Evolutionary conservation across 1,139 yeast species (phyloP), one percentile per base, ranked within the genome.

Genomic region (Hyphopichia fennica): DNA sequence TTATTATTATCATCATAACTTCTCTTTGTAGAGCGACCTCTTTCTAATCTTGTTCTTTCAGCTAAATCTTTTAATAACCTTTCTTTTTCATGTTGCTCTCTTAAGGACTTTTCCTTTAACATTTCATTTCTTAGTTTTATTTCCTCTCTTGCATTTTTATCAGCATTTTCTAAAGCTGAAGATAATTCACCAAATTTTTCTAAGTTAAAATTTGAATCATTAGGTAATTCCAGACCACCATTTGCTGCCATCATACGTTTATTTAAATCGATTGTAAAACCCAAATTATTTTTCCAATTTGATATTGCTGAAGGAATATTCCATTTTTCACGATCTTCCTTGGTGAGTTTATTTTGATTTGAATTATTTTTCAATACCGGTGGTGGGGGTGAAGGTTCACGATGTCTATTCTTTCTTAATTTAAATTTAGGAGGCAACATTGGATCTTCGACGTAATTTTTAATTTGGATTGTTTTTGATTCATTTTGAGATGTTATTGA

Each of bases 211-310:
- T 66, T 66, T 38, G 41, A 6, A 37, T 49, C 61, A 3, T 51
- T 47, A 0, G 51, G 34, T 3, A 44, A 50, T 14, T 44, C 45
- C 6, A 56, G 41, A 2, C 63, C 67, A 1, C 81, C 82, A 47
- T 77, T 81, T 8, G 84, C 64, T 3, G 74, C 83, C 4, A 84
- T 79, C 48, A 86, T 69, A 45, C 98, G 70, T 56, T 87, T 86
- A 43, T 90, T 96, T 36, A 93, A 63, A 0, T 87, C 82, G 38
- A 91, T 84, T 1, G 96, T 82, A 59, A 84, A 90, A 3, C 99
- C 98, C 51, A 87, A 86, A 20, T 93, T 89, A 60, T 93, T 93
- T 62, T 91, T 91, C 99, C 99, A 93, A 60, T 89, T 90, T 1
- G 98, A 91, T 1, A 93, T 79, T 1, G 96, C 90, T 0, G 96